phyloP scores from a whole-genome alignment of 1,284 basidiomycete species.

The Neotropicomus parvogracilis region DNA sequence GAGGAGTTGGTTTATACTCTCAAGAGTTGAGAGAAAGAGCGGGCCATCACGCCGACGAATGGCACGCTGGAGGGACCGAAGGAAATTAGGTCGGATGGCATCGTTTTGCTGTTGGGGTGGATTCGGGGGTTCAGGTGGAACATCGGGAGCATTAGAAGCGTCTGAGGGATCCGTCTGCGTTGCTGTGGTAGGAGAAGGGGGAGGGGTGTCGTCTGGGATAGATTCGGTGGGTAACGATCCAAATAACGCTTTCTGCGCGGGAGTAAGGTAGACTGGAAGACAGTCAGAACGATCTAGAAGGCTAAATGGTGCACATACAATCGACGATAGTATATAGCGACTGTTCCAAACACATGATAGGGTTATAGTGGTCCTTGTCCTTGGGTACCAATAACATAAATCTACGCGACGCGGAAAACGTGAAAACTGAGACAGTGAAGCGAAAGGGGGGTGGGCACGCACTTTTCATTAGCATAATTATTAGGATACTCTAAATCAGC shows the following conservation, averaged over 20 bases:
- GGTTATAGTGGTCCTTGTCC: constrained; percentile 78
- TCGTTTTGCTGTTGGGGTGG: constrained; percentile 4
- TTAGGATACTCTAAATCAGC: constrained; percentile 73
- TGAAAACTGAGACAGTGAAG: background rate
- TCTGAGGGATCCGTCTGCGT: constrained; percentile 34
- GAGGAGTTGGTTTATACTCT: constrained; percentile 55
- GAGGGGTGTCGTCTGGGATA: constrained; percentile 39
- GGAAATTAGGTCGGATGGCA: constrained; percentile 38
- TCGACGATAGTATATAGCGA: constrained; percentile 65
- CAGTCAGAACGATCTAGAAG: constrained; percentile 13
- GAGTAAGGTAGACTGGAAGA: constrained; percentile 61
- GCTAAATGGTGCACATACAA: constrained; percentile 39
- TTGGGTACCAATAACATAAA: constrained; percentile 70
- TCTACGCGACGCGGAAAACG: constrained; percentile 34
- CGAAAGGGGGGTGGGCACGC: constrained; percentile 2
- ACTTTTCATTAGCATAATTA: constrained; percentile 57
- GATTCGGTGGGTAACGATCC: constrained; percentile 57
- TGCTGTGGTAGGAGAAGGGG: constrained; percentile 32
- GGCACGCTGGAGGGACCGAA: constrained; percentile 61
- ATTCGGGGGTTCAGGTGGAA: constrained; percentile 19
- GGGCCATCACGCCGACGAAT: constrained; percentile 63
- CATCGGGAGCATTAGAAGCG: constrained; percentile 12
- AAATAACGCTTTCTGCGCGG: constrained; percentile 57
- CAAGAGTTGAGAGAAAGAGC: constrained; percentile 59
- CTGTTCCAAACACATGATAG: constrained; percentile 67